Base-by-base conservation (phyloP, 2,329 filamentous ascomycete species). In the Colletotrichum noveboracense region DNA sequence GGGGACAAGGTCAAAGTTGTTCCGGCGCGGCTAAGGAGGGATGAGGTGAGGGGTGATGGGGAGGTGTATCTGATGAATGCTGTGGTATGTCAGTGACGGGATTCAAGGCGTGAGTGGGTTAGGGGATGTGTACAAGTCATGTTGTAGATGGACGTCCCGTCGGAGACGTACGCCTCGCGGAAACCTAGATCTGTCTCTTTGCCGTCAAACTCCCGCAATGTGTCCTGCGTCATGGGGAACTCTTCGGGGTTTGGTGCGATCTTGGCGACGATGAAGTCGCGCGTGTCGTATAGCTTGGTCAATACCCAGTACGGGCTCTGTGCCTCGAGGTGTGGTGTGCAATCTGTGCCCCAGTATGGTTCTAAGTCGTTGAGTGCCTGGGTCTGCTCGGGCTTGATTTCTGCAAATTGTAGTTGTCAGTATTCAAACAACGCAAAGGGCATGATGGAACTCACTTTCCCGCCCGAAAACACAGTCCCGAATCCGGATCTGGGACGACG, bases 221-320 rank as follows among this genome's bases (percentile, higher is more conserved):
- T 36, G 0, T 16, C 0, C 0, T 7, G 34, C 0, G 13, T 34
- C 60, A 64, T 64, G 16, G 30, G 60, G 2, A 38, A 10, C 0
- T n/a, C 8, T 21, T 36, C 16, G 0, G 60, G 60, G 2, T 0
- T 0, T 8, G 60, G 2, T 9, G 43, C 62, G 9, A 66, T 14
- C 24, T 66, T 66, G 14, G 62, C 36, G 9, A 38, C 16, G 62
- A 66, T 28, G 14, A 48, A 28, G 34, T 66, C 24, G 16, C 34
- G 62, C 2, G n/a, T 12, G n/a, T 48, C 26, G 1, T 10, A 21
- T 3, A 66, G 16, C 16, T 10, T 66, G 9, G 7, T n/a, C 9
- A 66, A 3, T 6, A 28, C 21, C 16, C 14, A 18, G 8, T 24
- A 26, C 24, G 24, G 62, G 10, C 8, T 24, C 16, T 66, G 62